Conservation (phyloP, 2,329 filamentous ascomycete species). For the Exophiala lecanii-corni region DNA sequence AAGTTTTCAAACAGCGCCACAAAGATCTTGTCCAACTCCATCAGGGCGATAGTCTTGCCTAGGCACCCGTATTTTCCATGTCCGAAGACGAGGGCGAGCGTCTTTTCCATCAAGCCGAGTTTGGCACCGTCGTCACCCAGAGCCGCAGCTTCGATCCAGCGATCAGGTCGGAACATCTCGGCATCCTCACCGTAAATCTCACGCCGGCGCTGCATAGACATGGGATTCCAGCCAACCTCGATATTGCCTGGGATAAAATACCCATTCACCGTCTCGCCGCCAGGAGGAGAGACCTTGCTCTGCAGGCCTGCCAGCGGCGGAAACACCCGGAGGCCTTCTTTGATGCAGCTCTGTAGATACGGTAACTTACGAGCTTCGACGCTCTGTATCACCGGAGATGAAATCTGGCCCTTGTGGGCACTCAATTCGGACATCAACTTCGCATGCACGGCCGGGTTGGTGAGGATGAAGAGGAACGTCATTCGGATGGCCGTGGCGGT, state of each 20-base stretch:
- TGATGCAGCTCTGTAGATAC: conserved; percentile 29
- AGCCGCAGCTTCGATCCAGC: too few species aligned
- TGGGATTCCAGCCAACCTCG: conserved; percentile 41
- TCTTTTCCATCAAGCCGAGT: conserved; percentile 12
- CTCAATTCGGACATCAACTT: conserved; percentile 7
- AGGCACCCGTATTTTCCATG: conserved; percentile 43
- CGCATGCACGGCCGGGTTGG: not conserved
- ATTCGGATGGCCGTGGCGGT: conserved; percentile 16
- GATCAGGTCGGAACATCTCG: conserved; percentile 43
- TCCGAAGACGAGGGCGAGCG: conserved; percentile 42
- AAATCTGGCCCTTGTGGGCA: conserved; percentile 2
- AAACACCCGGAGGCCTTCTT: conserved; percentile 30
- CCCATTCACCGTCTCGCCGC: conserved; percentile 35
- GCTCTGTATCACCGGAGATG: conserved; percentile 6
- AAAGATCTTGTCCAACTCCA: conserved; percentile 46
- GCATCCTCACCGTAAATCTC: conserved; percentile 39
- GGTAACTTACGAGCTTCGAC: conserved; percentile 17
- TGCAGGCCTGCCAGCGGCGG: conserved; percentile 40
- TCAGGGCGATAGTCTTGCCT: conserved; percentile 44
- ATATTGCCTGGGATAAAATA: conserved; percentile 44
- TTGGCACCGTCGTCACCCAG: conserved; percentile 31
- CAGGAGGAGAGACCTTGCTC: conserved; percentile 34
- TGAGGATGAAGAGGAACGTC: not conserved
- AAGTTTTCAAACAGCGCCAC: conserved; percentile 38
- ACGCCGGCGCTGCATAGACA: conserved; percentile 44